These are phyloP conservation scores for Cordyceps cicadae DNA, from an alignment of 2,329 filamentous ascomycete species.

Conservation along the genomic window DNA sequence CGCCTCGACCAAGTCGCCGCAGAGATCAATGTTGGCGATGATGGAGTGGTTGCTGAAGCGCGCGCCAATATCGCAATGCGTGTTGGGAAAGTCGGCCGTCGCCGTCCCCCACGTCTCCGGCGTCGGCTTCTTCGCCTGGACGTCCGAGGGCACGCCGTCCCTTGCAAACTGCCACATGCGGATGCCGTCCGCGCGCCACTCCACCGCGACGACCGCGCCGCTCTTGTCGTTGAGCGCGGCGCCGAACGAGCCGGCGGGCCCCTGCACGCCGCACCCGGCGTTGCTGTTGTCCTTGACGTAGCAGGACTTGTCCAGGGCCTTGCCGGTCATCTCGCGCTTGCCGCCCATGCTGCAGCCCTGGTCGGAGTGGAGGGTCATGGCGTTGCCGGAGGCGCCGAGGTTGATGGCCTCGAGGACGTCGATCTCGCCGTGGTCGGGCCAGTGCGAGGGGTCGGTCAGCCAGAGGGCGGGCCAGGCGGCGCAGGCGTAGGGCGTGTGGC, in stretches of 20 bases:
- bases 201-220: slow-evolving; percentile 53
- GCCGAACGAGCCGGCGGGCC: slow-evolving; percentile 38
- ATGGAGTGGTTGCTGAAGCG: slow-evolving; percentile 61
- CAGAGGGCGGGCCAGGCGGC: slow-evolving; percentile 59
- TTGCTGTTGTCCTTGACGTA: slow-evolving; percentile 43
- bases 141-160: slow-evolving; percentile 40
- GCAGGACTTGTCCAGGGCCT: slow-evolving; percentile 36
- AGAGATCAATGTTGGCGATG: slow-evolving; percentile 58
- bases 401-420: slow-evolving; percentile 55
- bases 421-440: slow-evolving; percentile 58
- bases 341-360: slow-evolving; percentile 43
- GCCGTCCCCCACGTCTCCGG: slow-evolving; percentile 55
- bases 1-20: slow-evolving; percentile 46
- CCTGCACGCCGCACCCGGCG: slow-evolving; percentile 48
- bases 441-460: slow-evolving; percentile 52
- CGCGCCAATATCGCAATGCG: slow-evolving; percentile 47
- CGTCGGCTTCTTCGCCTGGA: slow-evolving; percentile 44
- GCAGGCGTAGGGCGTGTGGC: slow-evolving; percentile 55
- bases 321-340: slow-evolving; percentile 45
- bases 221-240: slow-evolving; percentile 41
- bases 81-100: slow-evolving; percentile 56
- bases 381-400: slow-evolving; percentile 44
- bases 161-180: slow-evolving; percentile 54
- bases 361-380: slow-evolving; percentile 52
- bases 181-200: slow-evolving; percentile 53